These are phyloP conservation scores for Wickerhamomyces sydowiorum DNA, from an alignment of 805 yeast species.

Conservation along the genomic window DNA sequence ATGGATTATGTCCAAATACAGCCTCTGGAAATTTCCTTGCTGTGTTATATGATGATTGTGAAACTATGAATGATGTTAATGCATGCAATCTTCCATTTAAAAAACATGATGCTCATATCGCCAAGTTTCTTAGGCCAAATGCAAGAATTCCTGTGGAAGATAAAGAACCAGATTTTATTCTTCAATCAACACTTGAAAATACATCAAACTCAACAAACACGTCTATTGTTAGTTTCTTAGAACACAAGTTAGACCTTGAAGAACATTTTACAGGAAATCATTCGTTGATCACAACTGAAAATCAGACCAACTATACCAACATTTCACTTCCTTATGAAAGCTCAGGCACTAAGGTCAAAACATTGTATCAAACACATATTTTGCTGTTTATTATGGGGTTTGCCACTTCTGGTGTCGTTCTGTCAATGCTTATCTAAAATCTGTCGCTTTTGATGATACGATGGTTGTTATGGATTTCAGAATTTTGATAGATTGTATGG, in stretches of 20 bases:
- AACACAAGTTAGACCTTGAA: slow-evolving; percentile 1
- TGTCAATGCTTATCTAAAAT: neutral
- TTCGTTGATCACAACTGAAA: neutral
- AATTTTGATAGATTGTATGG: too few species aligned
- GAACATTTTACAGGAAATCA: neutral
- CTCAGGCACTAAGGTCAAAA: neutral
- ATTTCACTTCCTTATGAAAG: neutral
- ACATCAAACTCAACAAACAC: slow-evolving; percentile 2
- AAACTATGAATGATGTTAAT: slow-evolving; percentile 40
- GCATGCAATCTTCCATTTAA: slow-evolving; percentile 47
- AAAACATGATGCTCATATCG: slow-evolving; percentile 31
- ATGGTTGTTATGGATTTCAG: too few species aligned
- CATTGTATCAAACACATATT: neutral
- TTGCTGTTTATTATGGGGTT: neutral
- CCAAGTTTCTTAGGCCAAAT: slow-evolving; percentile 22
- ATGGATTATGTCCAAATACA: slow-evolving; percentile 42
- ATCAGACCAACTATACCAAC: neutral
- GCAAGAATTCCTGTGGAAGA: slow-evolving; percentile 20
- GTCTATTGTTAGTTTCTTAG: slow-evolving; percentile 1
- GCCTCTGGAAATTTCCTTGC: slow-evolving; percentile 40
- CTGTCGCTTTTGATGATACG: too few species aligned
- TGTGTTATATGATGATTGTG: slow-evolving; percentile 40
- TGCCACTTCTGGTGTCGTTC: neutral
- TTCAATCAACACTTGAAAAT: slow-evolving; percentile 16
- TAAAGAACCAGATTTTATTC: slow-evolving; percentile 20